Conservation (phyloP, 225 moss, liverwort and hornwort genomes). For the Pseudoscleropodium purum region DNA sequence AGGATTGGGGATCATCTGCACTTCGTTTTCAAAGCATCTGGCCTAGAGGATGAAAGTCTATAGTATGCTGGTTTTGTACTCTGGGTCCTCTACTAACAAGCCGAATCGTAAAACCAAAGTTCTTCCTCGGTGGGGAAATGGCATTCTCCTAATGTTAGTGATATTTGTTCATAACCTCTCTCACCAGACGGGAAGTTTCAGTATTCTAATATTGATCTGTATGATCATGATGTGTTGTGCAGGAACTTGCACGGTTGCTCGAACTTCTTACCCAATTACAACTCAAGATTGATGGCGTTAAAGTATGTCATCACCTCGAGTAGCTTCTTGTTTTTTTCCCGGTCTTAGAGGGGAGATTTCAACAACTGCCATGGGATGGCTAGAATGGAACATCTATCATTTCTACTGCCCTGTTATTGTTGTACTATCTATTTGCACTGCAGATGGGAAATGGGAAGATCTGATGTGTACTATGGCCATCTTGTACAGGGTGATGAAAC, state of each 20-base stretch:
- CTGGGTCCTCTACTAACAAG: neutral
- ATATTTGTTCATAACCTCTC: neutral
- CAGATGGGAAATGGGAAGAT: neutral
- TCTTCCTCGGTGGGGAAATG: neutral
- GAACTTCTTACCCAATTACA: constrained; percentile 92
- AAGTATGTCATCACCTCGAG: constrained; percentile 33
- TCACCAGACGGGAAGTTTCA: neutral
- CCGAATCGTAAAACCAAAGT: neutral
- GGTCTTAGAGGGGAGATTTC: neutral
- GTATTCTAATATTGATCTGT: neutral
- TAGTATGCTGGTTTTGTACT: no score
- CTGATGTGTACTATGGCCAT: neutral
- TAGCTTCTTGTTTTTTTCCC: neutral
- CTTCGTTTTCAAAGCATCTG: neutral
- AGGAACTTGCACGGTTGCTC: constrained; percentile 69
- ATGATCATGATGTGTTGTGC: constrained; percentile 3
- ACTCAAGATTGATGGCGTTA: constrained; percentile 75
- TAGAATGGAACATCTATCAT: neutral
- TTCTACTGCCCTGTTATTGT: neutral
- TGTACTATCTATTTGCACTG: neutral
- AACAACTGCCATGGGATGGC: neutral
- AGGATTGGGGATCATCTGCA: neutral
- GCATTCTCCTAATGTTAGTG: neutral
- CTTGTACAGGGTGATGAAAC: constrained; percentile 66
- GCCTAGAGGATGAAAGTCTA: neutral